Conservation (phyloP, 176 grass and related monocot species). For the Triticum turgidum region DNA sequence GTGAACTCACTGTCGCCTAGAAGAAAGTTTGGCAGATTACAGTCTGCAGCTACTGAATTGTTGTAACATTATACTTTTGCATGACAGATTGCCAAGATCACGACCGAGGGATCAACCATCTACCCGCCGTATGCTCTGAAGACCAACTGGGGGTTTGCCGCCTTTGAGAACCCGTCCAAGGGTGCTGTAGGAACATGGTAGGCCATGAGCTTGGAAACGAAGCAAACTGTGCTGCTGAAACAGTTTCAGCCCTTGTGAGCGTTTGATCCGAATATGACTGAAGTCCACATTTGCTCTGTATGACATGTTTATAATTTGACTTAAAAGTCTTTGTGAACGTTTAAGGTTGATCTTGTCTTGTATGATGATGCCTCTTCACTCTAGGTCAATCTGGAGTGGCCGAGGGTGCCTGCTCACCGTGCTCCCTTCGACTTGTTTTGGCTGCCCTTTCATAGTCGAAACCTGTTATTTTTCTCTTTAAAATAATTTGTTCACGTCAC, state of each 20-base stretch:
- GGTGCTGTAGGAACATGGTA: slow-evolving; percentile 93
- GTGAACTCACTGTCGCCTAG: background rate
- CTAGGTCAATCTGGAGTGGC: background rate
- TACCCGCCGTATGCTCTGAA: slow-evolving; percentile 86
- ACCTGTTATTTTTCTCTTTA: background rate
- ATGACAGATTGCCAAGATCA: slow-evolving; percentile 86
- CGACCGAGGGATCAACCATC: slow-evolving; percentile 75
- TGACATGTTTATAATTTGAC: slow-evolving; percentile 15
- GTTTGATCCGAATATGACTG: slow-evolving; percentile 20
- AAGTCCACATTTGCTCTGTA: slow-evolving; percentile 40
- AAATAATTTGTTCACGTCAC: too few species aligned
- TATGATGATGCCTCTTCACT: background rate
- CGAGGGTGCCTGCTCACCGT: background rate
- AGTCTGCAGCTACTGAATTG: background rate
- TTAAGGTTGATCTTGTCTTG: background rate
- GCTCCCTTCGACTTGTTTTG: background rate
- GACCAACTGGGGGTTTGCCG: slow-evolving; percentile 79
- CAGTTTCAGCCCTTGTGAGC: background rate
- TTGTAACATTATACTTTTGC: background rate
- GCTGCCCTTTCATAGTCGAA: background rate
- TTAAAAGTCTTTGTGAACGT: slow-evolving; percentile 6
- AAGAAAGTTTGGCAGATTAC: background rate
- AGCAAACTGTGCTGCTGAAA: slow-evolving; percentile 13
- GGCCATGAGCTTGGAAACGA: slow-evolving; percentile 30
- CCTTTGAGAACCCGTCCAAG: slow-evolving; percentile 82